These are phyloP conservation scores for Xylaria hypoxylon DNA, from an alignment of 2,329 filamentous ascomycete genomes.

Conservation along the genomic window DNA sequence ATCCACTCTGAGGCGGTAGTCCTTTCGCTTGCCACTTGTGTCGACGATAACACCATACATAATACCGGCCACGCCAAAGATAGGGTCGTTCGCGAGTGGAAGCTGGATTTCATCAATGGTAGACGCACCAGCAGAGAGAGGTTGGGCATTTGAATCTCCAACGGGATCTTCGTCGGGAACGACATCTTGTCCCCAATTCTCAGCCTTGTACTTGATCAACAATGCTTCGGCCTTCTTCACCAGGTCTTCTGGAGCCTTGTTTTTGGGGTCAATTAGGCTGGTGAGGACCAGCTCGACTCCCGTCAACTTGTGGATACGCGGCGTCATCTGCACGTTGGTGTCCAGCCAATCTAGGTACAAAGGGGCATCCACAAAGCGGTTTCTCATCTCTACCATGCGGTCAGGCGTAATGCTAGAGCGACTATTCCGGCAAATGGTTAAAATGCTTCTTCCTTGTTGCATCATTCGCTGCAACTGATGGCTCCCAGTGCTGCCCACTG, in stretches of 20 bases:
- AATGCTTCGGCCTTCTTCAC: conserved; percentile 32
- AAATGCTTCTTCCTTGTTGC: conserved; percentile 25
- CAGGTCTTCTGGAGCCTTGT: conserved; percentile 40
- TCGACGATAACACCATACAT: conserved; percentile 44
- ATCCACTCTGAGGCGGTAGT: conserved; percentile 40
- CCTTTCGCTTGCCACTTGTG: conserved; percentile 28
- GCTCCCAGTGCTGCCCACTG: conserved; percentile 22
- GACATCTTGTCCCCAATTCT: conserved; percentile 45
- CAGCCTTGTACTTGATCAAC: conserved; percentile 38
- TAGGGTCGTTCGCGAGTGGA: conserved; percentile 39
- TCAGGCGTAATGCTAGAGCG: conserved; percentile 14
- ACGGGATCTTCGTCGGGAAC: conserved; percentile 32
- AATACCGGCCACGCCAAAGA: conserved; percentile 44
- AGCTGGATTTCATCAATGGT: conserved; percentile 24
- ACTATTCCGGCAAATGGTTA: conserved; percentile 17
- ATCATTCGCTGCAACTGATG: conserved; percentile 27
- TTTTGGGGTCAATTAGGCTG: neutral
- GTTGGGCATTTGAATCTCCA: neutral
- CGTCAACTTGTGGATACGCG: conserved; percentile 27
- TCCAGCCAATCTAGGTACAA: conserved; percentile 45
- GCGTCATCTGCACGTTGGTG: conserved; percentile 40
- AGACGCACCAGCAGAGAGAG: neutral
- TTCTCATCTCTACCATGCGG: conserved; percentile 14
- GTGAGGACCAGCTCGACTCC: conserved; percentile 25
- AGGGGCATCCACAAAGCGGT: conserved; percentile 30